A percentile compares a stretch with the other conserved stretches of the same genome.
Evolutionary conservation across 257 asterid genomes (phyloP).

Genomic region (Solanum commersonii): DNA sequence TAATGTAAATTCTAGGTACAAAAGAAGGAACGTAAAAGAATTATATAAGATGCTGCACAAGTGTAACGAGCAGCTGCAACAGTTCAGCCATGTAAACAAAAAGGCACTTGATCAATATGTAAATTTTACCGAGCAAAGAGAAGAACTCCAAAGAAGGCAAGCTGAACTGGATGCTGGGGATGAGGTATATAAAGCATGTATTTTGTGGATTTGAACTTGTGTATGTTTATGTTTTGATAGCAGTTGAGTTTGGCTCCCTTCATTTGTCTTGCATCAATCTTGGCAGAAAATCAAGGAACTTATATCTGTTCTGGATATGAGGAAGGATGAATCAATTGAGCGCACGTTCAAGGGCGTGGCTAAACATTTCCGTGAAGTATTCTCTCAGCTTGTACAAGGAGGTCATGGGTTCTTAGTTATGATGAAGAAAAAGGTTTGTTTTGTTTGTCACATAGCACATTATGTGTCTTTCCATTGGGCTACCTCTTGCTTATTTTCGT

Average conservation of each 20-base stretch:
- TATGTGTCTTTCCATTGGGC: neutral
- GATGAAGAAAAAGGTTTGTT: slow-evolving; percentile 94
- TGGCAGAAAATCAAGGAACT: slow-evolving; percentile 95
- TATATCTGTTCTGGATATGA: slow-evolving; percentile 84
- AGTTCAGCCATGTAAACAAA: slow-evolving; percentile 97
- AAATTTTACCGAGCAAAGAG: slow-evolving; percentile 93
- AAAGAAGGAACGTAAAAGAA: slow-evolving; percentile 66
- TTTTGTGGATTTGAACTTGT: neutral
- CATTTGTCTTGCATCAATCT: slow-evolving; percentile 5
- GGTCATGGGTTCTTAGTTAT: slow-evolving; percentile 89
- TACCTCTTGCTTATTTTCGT: neutral
- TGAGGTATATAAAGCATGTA: slow-evolving; percentile 44
- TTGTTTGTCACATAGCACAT: slow-evolving; percentile 3
- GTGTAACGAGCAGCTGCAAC: slow-evolving; percentile 86
- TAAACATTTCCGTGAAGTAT: slow-evolving; percentile 91
- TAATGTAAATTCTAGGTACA: slow-evolving; percentile 44
- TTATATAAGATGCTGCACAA: slow-evolving; percentile 79
- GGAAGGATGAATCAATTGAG: slow-evolving; percentile 98
- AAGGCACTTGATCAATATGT: slow-evolving; percentile 97
- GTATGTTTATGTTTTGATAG: neutral
- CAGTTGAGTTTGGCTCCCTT: slow-evolving; percentile 4
- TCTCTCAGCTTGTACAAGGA: slow-evolving; percentile 96
- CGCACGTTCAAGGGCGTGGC: slow-evolving; percentile 99
- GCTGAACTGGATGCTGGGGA: slow-evolving; percentile 97
- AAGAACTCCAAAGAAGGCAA: slow-evolving; percentile 90